Base-by-base conservation (phyloP, 169 alveolate genomes). In the Cryptosporidium felis region DNA sequence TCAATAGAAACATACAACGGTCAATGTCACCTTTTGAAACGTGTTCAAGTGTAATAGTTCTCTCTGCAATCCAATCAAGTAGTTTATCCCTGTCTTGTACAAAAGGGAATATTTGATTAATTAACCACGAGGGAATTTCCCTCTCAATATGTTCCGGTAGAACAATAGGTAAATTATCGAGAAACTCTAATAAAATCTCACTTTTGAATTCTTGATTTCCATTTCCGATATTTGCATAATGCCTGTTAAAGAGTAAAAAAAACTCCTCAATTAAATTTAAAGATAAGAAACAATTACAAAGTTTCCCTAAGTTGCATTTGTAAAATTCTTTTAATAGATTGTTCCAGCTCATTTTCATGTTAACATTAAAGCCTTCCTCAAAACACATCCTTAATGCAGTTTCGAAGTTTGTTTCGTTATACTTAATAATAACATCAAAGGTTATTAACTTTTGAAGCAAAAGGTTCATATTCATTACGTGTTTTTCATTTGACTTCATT, bases 1-100 rank as follows among this genome's bases (percentile, higher is more conserved):
- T 53, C 21, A 74, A 56, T 5, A 74, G 59, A n/a, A 36, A 74
- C 21, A 74, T 9, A 21, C 85, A 74, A 21, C 74, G 40, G 38
- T 53, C 46, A 16, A 74, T 12, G 56, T 74, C 85, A 36, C 85
- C 85, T 53, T 74, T 58, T 16, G 65, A 38, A 74, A 53, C 23
- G 23, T 74, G 47, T 38, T 74, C 85, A 5, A 74, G 32, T 8
- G 85, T 45, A 2, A 53, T 53, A 6, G 85, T 59, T 32, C 85
- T 49, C n/a, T 74, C 66, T 53, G 85, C 85, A 9, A 74, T 21
- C 85, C 67, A 74, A 53, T 74, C 56, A 12, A 74, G 59, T 21
- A 74, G 42, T 49, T 45, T 53, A 21, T 74, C 66, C 5, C 26
- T 74, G 45, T 74, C 59, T 40, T 14, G 6, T 10, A 74, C 67